Evolutionary conservation across 73 alveolate species (phyloP), one percentile per base, ranked within the genome.

Genomic region (Paramecium caudatum): DNA sequence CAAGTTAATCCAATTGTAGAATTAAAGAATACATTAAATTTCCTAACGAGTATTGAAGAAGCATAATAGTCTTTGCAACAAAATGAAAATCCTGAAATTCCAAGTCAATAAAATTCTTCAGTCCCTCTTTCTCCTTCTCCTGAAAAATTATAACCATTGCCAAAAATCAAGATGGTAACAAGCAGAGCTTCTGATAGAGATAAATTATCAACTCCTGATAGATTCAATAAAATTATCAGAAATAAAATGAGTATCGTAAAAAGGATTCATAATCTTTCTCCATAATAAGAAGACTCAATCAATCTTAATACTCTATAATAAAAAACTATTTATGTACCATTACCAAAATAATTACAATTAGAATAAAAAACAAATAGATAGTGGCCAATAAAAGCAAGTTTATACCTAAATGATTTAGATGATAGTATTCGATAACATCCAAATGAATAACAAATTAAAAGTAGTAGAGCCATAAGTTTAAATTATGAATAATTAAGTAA

Each of bases 401-500:
- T 74, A 3, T 74, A 74, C 43, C n/a, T 74, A 74, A 74, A 74
- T 39, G 65, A 74, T 74, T 41, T 74, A 17, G 88, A 74, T 74
- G 50, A 68, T 68, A 68, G 84, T 10, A 37, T 68, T 1, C 25
- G 84, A 68, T 34, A 68, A 25, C 50, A 32, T 34, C 34, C 25
- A 37, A 68, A 37, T 17, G 6, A 19, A 19, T 8, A 7, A 3
- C 49, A 10, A 21, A 36, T 34, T 36, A 33, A 65, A 13, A 27
- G 88, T 74, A 37, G 68, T 27, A 25, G 69, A 23, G 69, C 49
- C 25, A 17, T 30, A 2, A 45, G 68, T 74, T 33, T 45, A 3
- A 41, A 15, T 10, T 39, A 74, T 45, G 80, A 55, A 21, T 23
- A 55, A 55, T 74, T 39, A 15, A 36, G 50, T 36, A 3, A 16